Conservation (phyloP, 768 basidiomycete genomes). For the Imleria badia region DNA sequence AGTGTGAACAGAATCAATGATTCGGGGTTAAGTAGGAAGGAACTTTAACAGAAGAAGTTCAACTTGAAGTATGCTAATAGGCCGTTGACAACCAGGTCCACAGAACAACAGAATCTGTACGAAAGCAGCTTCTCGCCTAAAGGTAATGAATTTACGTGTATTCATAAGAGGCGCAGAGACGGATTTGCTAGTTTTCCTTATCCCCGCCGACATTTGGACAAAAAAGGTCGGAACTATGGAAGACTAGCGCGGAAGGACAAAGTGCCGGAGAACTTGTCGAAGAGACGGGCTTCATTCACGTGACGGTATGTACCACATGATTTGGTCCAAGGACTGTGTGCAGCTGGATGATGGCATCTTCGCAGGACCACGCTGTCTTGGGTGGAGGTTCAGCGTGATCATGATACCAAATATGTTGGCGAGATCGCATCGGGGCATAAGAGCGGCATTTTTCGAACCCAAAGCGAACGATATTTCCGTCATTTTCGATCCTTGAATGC, state of each 20-base stretch:
- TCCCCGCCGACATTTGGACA: too few relatives aligned
- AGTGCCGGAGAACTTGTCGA: not conserved
- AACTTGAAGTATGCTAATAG: not conserved
- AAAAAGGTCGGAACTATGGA: too few relatives aligned
- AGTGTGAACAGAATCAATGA: too few relatives aligned
- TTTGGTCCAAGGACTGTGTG: not conserved
- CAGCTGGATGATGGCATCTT: too few relatives aligned
- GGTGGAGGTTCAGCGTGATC: not conserved
- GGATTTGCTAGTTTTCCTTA: too few relatives aligned
- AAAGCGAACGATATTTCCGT: not conserved
- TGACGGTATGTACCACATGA: conserved; percentile 7
- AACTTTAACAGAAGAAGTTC: not conserved
- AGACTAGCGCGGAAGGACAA: not conserved
- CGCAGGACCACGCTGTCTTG: not conserved
- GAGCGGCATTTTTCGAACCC: not conserved
- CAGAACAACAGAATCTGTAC: too few relatives aligned
- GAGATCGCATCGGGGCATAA: not conserved
- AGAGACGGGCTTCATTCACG: not conserved
- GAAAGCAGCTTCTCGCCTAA: not conserved
- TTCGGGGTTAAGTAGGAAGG: too few relatives aligned
- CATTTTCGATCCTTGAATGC: not conserved
- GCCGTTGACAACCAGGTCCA: too few relatives aligned
- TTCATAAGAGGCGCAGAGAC: too few relatives aligned
- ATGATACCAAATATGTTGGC: not conserved
- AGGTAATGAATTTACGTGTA: too few relatives aligned